These are phyloP conservation scores for Aphanomyces stellatus DNA, from an alignment of 352 stramenopile species.

Conservation along the genomic window DNA sequence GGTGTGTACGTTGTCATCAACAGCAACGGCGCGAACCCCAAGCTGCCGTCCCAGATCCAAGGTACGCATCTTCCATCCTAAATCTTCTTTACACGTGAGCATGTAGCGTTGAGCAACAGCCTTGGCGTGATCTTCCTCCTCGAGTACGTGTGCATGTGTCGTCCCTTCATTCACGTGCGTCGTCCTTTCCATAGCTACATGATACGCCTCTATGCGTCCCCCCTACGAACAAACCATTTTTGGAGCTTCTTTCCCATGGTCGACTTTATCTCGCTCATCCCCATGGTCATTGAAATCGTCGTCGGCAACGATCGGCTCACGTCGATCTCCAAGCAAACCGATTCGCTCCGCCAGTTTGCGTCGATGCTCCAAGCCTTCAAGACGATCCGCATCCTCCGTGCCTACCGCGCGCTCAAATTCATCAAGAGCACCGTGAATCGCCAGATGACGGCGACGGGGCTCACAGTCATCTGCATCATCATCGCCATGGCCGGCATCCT, in stretches of 20 bases:
- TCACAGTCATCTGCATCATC: conserved; percentile 65
- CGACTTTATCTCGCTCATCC: conserved; percentile 53
- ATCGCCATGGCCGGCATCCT: conserved; percentile 63
- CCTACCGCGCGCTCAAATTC: conserved; percentile 67
- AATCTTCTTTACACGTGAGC: not conserved
- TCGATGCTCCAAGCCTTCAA: conserved; percentile 31
- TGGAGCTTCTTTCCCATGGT: conserved; percentile 37
- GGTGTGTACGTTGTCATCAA: conserved; percentile 54
- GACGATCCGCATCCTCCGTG: conserved; percentile 54
- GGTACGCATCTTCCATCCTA: conserved; percentile 24
- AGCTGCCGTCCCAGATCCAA: conserved; percentile 32
- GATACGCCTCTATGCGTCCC: conserved; percentile 46
- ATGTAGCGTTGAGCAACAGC: conserved; percentile 8
- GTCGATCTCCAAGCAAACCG: conserved; percentile 13
- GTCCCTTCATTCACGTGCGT: not conserved
- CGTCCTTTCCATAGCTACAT: conserved; percentile 31
- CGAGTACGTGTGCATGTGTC: conserved; percentile 33
- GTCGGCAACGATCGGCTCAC: conserved; percentile 9
- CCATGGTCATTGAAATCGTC: conserved; percentile 37
- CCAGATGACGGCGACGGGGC: conserved; percentile 43
- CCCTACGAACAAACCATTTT: conserved; percentile 53
- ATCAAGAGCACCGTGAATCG: conserved; percentile 61
- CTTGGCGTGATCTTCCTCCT: conserved; percentile 45
- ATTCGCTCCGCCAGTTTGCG: conserved; percentile 5
- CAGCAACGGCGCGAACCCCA: conserved; percentile 31